Conservation (phyloP, 2,329 filamentous ascomycete species). For the Xylaria sp. region DNA sequence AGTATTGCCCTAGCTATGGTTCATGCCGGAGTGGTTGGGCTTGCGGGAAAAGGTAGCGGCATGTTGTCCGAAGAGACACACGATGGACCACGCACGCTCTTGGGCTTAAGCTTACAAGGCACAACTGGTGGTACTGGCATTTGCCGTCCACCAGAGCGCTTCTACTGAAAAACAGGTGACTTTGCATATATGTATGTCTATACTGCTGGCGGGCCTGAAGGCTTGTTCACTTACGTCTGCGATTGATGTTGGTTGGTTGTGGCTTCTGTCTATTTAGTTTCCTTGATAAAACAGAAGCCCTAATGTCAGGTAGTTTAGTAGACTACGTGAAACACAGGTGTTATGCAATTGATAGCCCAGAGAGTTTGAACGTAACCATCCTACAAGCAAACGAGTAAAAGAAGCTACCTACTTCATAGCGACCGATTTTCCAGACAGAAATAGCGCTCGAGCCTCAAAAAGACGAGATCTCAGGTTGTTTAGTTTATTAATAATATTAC, state of each 20-base stretch:
- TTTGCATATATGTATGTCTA: conserved; percentile 45
- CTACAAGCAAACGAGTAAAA: neutral
- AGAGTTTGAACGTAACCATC: neutral
- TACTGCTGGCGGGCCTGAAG: conserved; percentile 15
- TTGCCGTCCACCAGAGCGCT: conserved; percentile 39
- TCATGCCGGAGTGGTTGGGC: conserved; percentile 41
- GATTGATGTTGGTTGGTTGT: conserved; percentile 15
- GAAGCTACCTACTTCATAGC: neutral
- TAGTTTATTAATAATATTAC: conserved; percentile 4
- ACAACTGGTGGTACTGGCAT: conserved; percentile 40
- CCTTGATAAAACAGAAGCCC: conserved; percentile 23
- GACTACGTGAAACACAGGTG: conserved; percentile 11
- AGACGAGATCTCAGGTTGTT: neutral
- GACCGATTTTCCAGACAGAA: neutral
- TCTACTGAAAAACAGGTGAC: conserved; percentile 43
- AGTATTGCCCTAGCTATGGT: conserved; percentile 44
- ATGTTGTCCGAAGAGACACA: conserved; percentile 42
- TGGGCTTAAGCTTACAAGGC: conserved; percentile 41
- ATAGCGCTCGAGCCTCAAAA: neutral
- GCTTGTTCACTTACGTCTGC: conserved; percentile 12
- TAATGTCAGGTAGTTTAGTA: conserved; percentile 12
- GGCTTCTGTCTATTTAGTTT: conserved; percentile 20
- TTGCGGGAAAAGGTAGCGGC: conserved; percentile 39
- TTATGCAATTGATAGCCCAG: neutral
- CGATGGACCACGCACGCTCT: conserved; percentile 38